A percentile compares a stretch with the other conserved stretches of the same genome.
Conservation (phyloP, 257 asterid species). For the Cinchona pubescens region DNA sequence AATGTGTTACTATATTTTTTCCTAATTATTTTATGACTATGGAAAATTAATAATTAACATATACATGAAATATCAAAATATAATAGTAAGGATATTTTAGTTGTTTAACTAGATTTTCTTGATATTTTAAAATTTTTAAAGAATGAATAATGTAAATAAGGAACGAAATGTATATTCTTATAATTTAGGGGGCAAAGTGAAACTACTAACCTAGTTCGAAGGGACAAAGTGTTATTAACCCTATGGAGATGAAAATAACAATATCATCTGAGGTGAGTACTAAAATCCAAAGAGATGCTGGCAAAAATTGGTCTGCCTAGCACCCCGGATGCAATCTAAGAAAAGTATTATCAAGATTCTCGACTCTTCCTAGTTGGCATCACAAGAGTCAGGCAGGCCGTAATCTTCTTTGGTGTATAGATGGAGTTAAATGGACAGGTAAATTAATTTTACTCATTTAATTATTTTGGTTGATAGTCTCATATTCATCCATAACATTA, state of each 20-base stretch:
- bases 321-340: slow-evolving; percentile 39
- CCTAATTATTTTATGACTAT: too few species aligned
- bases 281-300: background rate
- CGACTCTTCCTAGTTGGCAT: slow-evolving; percentile 34
- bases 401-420: background rate
- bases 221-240: too few species aligned
- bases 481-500: background rate
- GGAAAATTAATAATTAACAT: too few species aligned
- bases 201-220: too few species aligned
- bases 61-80: too few species aligned
- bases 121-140: too few species aligned
- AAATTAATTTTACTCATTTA: background rate
- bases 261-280: background rate
- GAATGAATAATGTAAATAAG: too few species aligned
- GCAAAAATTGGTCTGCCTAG: slow-evolving; percentile 29
- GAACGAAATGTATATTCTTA: too few species aligned
- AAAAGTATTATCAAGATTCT: slow-evolving; percentile 13
- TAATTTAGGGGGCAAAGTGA: too few species aligned
- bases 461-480: background rate
- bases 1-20: too few species aligned
- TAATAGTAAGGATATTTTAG: too few species aligned
- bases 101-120: too few species aligned
- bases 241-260: background rate
- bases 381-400: slow-evolving; percentile 28
- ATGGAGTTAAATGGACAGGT: background rate